Evolutionary conservation across 1,284 basidiomycete genomes (phyloP), one percentile per base, ranked within the genome.

Genomic region (Amylostereum areolatum): DNA sequence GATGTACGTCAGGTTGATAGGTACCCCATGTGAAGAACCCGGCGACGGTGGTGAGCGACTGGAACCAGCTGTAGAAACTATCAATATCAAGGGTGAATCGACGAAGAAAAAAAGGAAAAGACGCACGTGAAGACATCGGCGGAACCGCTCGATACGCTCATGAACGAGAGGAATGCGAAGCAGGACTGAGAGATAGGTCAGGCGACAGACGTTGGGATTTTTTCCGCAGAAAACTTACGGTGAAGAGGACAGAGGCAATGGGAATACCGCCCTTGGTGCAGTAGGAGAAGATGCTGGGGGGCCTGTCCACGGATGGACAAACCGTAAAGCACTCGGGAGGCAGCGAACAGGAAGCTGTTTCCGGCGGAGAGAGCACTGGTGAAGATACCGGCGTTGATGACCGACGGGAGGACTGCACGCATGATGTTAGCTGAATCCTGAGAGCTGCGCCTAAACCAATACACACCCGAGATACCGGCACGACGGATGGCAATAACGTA

Each of bases 401-500:
- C 77, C 52, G 79, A 78, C 2, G 85, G 85, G 25, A 89, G 72
- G 9, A 76, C 80, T 75, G 35, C 10, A n/a, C 2, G 7, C 31
- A 25, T 18, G 28, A 24, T 4, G 44, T 29, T 43, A 29, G 30
- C 12, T 27, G 39, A 11, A 18, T 10, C 9, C 32, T n/a, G n/a
- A n/a, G n/a, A n/a, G 50, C 5, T 5, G 5, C 37, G 27, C 6
- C 6, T 41, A 39, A 32, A 34, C 45, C 33, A 34, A 12, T 39
- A 35, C 9, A 55, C 51, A 75, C 74, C 69, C 66, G 77, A 81
- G 66, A 93, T 83, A 8, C 89, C 87, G 1, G 91, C 87, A 50
- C 77, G 78, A 45, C 71, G 72, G 55, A 94, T 85, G 25, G 89
- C 92, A 57, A 94, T 89, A 52, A 94, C 91, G 66, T 87, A 94